Base-by-base conservation (phyloP, 306 rosid species). In the Parietaria judaica region DNA sequence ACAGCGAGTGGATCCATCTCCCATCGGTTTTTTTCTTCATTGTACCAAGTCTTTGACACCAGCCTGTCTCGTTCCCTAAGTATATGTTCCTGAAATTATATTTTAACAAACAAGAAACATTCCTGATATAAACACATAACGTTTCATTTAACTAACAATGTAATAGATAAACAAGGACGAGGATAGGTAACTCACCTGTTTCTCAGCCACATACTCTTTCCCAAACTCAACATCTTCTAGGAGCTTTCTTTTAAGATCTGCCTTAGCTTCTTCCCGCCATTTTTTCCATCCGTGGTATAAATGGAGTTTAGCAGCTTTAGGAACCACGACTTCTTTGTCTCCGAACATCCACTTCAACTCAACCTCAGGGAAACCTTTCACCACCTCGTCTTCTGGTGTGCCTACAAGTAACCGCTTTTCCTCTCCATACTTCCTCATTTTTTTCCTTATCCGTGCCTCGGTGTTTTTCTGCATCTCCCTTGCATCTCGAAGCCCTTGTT, bases 271-370 rank as follows among this genome's bases (percentile, higher is more conserved):
- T 72, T 83, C 86, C 9, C 90, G 94, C 96, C 94, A 88, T 72
- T 85, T 83, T 81, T 85, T 88, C 96, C 96, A 88, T 71, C 96
- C 86, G 79, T 85, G 94, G 74, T 74, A 88, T 78, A 88, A 74
- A 74, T 83, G 94, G 65, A 85, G 81, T 65, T 87, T 69, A 67
- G 74, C 61, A 79, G 96, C 94, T 66, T 83, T 88, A 56, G 96
- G 96, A 73, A 79, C 86, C 45, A 79, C 76, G 17, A 88, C 90
- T 81, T 85, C 94, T 79, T 88, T 88, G 51, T 82, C 75, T 63
- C 96, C 96, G 71, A 88, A 88, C 83, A 83, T 83, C 96, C 94
- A 88, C 83, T 85, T 88, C 77, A 83, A 64, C 72, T 88, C 81
- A 62, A 85, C 80, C 77, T 85, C 96, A 54, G 96, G 96, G 81